Evolutionary conservation across 2,329 filamentous ascomycete species (phyloP).

Genomic region (Monilinia vaccinii-corymbosi): DNA sequence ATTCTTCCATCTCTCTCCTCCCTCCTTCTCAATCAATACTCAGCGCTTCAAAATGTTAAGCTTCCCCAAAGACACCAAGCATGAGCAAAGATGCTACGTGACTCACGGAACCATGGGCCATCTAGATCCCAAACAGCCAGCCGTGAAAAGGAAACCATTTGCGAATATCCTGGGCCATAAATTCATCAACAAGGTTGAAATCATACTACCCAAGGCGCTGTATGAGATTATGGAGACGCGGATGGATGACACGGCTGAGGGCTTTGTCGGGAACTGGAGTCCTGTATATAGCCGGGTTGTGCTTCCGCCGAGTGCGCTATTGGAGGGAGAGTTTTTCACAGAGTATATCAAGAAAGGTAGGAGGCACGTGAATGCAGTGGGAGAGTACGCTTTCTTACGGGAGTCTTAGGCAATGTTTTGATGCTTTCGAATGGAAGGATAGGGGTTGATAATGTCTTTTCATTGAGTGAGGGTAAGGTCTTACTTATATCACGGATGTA

Average conservation of each 20-base stretch:
- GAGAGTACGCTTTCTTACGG: not conserved
- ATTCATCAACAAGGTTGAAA: slow-evolving; percentile 62
- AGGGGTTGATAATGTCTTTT: slow-evolving; percentile 63
- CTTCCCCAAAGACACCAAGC: slow-evolving; percentile 31
- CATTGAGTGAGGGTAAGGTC: slow-evolving; percentile 57
- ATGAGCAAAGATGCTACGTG: slow-evolving; percentile 60
- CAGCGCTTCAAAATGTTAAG: slow-evolving; percentile 33
- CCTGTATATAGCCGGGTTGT: slow-evolving; percentile 57
- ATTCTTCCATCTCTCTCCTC: not conserved
- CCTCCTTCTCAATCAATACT: not conserved
- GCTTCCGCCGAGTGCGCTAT: slow-evolving; percentile 62
- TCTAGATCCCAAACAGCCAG: slow-evolving; percentile 60
- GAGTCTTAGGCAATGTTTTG: slow-evolving; percentile 57
- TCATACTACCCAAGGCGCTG: slow-evolving; percentile 61
- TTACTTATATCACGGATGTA: not conserved
- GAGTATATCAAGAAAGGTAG: slow-evolving; percentile 61
- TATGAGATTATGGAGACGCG: slow-evolving; percentile 42
- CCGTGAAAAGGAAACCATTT: slow-evolving; percentile 70
- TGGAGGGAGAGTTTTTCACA: slow-evolving; percentile 72
- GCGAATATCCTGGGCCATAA: slow-evolving; percentile 53
- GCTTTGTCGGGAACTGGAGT: slow-evolving; percentile 35
- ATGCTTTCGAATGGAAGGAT: slow-evolving; percentile 75
- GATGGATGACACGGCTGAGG: slow-evolving; percentile 34
- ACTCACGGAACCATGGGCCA: slow-evolving; percentile 60
- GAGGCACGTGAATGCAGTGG: not conserved